phyloP scores from a whole-genome alignment of 2,329 filamentous ascomycete species.

The Colletotrichum sp. region DNA sequence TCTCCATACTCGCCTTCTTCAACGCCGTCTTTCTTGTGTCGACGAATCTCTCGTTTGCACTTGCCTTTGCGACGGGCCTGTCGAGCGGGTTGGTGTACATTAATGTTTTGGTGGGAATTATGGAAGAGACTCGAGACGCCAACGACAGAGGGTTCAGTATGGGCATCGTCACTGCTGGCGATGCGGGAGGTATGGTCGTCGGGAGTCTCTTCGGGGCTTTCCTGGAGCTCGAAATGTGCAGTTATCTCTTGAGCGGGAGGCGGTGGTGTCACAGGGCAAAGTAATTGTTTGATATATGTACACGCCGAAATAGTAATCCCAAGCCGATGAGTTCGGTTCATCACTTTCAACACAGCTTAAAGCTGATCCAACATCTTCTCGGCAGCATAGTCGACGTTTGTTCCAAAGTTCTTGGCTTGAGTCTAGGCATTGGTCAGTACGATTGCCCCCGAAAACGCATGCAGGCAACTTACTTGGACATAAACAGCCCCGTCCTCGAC shows the following conservation, averaged over 20 bases:
- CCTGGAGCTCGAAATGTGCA: conserved; percentile 24
- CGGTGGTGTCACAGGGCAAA: conserved; percentile 3
- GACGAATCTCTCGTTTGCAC: conserved; percentile 25
- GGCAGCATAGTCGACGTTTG: conserved; percentile 38
- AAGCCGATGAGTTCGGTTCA: neutral
- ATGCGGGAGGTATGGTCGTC: conserved; percentile 29
- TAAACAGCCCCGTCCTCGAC: conserved; percentile 55
- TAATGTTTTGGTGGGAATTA: conserved; percentile 22
- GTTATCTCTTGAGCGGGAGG: neutral
- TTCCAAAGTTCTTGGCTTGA: conserved; percentile 36
- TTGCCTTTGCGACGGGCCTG: conserved; percentile 31
- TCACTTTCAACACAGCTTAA: conserved; percentile 22
- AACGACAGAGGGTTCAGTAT: conserved; percentile 32
- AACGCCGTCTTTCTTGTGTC: conserved; percentile 28
- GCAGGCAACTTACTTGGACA: conserved; percentile 46
- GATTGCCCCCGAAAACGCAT: no score
- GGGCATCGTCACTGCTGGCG: conserved; percentile 30
- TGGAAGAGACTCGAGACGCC: conserved; percentile 23
- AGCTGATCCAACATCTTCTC: conserved; percentile 40
- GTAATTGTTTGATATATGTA: neutral
- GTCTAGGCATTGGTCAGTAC: conserved; percentile 29
- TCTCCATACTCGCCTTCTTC: conserved; percentile 17
- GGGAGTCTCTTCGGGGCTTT: conserved; percentile 29
- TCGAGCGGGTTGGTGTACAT: conserved; percentile 33
- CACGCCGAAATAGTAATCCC: neutral